Percentiles rank a stretch among this genome's conserved stretches.
These are phyloP conservation scores for Globisporangium heterothallicum DNA, from an alignment of 352 stramenopile species.

Conservation along the genomic window DNA sequence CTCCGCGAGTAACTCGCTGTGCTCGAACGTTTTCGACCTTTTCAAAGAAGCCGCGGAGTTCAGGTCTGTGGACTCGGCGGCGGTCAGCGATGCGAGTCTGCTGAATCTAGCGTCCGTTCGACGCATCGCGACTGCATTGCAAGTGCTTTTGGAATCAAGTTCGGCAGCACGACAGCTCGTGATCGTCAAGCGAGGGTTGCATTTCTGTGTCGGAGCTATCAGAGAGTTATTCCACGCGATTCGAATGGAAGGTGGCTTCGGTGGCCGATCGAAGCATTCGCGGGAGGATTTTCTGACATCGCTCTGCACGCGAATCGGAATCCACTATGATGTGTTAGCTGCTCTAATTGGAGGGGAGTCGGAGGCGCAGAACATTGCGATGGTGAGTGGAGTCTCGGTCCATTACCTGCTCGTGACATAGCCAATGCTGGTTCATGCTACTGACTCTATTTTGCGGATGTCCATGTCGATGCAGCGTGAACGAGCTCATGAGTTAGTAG, in stretches of 20 bases:
- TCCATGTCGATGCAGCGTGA: slow-evolving; percentile 20
- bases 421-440: background rate
- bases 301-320: slow-evolving; percentile 30
- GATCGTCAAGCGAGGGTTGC: slow-evolving; percentile 28
- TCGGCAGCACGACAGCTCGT: slow-evolving; percentile 22
- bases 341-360: slow-evolving; percentile 30
- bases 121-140: slow-evolving; percentile 27
- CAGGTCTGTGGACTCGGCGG: background rate
- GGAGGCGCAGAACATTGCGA: slow-evolving; percentile 30
- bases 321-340: slow-evolving; percentile 49
- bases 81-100: background rate
- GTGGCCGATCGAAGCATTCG: slow-evolving; percentile 20
- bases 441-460: slow-evolving; percentile 1
- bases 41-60: slow-evolving; percentile 25
- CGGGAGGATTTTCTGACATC: slow-evolving; percentile 31
- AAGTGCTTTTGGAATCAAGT: slow-evolving; percentile 31
- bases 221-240: slow-evolving; percentile 43
- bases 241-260: slow-evolving; percentile 46
- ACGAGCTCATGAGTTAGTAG: slow-evolving; percentile 26
- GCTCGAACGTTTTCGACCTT: slow-evolving; percentile 34
- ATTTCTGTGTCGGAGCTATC: slow-evolving; percentile 27
- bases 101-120: slow-evolving; percentile 1
- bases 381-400: slow-evolving; percentile 28
- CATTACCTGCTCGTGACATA: slow-evolving; percentile 2
- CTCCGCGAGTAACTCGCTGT: slow-evolving; percentile 18